Percentiles rank a stretch among this genome's conserved stretches.
These are phyloP conservation scores for Yamadazyma akitaensis DNA, from an alignment of 805 yeast species.

Conservation along the genomic window DNA sequence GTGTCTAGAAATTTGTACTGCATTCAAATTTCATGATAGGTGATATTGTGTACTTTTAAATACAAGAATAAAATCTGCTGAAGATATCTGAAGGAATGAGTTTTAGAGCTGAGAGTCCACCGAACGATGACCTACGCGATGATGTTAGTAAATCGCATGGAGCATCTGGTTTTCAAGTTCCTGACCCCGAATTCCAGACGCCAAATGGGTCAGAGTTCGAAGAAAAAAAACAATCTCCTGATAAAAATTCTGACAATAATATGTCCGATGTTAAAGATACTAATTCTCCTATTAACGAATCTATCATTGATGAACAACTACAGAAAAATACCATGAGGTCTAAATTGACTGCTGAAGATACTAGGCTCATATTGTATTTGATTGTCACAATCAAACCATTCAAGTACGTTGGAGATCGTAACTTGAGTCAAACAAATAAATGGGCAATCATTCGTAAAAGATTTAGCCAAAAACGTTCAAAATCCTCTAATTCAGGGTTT, in stretches of 20 bases:
- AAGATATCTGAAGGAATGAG: background rate
- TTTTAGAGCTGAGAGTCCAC: background rate
- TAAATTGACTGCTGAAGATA: conserved; percentile 26
- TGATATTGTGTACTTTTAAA: background rate
- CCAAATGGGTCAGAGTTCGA: background rate
- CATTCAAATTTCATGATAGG: background rate
- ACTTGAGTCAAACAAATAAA: conserved; percentile 30
- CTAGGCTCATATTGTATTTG: conserved; percentile 27
- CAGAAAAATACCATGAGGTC: conserved; percentile 13
- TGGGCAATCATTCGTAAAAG: conserved; percentile 32
- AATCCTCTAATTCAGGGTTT: background rate
- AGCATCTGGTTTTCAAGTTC: background rate
- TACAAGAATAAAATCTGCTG: background rate
- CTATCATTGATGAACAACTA: background rate
- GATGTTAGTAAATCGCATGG: background rate
- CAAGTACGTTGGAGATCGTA: conserved; percentile 34
- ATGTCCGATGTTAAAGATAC: background rate
- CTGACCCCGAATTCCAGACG: background rate
- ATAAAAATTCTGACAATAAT: background rate
- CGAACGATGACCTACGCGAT: background rate
- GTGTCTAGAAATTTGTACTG: background rate
- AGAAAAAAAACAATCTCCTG: background rate
- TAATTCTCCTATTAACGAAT: background rate
- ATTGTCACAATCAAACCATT: conserved; percentile 32
- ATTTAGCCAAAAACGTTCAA: conserved; percentile 19